Percentiles rank a stretch among this genome's conserved stretches.
These are phyloP conservation scores for Penicillium oxalicum DNA, from an alignment of 2,329 filamentous ascomycete species.

Conservation along the genomic window DNA sequence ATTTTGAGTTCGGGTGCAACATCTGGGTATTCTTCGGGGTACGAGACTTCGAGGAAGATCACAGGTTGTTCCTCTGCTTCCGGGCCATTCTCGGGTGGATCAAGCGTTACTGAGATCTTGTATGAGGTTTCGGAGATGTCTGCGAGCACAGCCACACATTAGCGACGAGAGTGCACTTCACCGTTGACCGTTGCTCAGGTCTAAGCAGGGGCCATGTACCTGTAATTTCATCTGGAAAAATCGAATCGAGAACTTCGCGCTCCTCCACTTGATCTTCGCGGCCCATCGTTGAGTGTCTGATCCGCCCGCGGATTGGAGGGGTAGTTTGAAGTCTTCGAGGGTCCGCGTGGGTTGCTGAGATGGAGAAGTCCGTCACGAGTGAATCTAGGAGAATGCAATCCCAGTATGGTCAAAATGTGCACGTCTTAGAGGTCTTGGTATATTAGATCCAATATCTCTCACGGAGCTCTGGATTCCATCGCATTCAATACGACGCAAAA, in stretches of 20 bases:
- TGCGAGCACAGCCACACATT: slow-evolving; percentile 31
- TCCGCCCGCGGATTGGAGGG: slow-evolving; percentile 28
- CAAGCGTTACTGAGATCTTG: slow-evolving; percentile 77
- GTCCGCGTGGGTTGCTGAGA: slow-evolving; percentile 1
- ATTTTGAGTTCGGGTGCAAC: slow-evolving; percentile 77
- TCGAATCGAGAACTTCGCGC: slow-evolving; percentile 94
- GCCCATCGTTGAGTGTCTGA: slow-evolving; percentile 36
- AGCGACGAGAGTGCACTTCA: slow-evolving; percentile 3
- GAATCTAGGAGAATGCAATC: background rate
- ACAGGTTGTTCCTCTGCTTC: slow-evolving; percentile 58
- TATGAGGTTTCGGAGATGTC: slow-evolving; percentile 88
- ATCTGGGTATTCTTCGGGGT: slow-evolving; percentile 87
- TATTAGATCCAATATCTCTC: background rate
- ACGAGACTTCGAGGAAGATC: slow-evolving; percentile 77
- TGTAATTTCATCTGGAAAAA: slow-evolving; percentile 96
- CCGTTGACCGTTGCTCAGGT: background rate
- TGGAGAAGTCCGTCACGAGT: background rate
- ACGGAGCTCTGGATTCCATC: slow-evolving; percentile 5
- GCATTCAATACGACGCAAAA: slow-evolving; percentile 13
- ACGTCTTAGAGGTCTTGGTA: slow-evolving; percentile 3
- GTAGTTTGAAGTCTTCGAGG: slow-evolving; percentile 12
- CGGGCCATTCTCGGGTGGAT: slow-evolving; percentile 62
- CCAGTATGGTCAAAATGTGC: background rate
- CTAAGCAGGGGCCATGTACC: slow-evolving; percentile 46
- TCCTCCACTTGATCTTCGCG: slow-evolving; percentile 90